Percentiles rank a stretch among this genome's conserved stretches.
These are phyloP conservation scores for Hordeum marinum DNA, from an alignment of 176 grass and related monocot genomes.

Conservation along the genomic window DNA sequence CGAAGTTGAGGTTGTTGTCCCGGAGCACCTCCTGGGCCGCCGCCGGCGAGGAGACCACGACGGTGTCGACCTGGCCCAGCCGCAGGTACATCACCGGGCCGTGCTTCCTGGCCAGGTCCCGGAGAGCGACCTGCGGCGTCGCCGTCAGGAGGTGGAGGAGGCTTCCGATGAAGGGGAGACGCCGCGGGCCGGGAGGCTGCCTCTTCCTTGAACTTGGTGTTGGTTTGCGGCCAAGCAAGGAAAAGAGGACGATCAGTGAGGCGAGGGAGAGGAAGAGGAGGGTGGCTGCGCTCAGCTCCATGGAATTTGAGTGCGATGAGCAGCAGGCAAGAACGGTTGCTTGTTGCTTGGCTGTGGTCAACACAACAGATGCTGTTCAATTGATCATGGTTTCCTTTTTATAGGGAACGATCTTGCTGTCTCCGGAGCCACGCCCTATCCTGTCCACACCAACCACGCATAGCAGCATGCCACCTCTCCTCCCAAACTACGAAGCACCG, in stretches of 20 bases:
- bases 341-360: too few species aligned
- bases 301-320: neutral
- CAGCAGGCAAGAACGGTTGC: neutral
- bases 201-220: neutral
- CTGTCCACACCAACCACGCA: too few species aligned
- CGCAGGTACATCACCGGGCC: neutral
- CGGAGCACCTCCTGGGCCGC: slow-evolving; percentile 8
- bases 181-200: neutral
- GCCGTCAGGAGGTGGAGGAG: neutral
- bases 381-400: too few species aligned
- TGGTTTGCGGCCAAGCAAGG: neutral
- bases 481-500: too few species aligned
- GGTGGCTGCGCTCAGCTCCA: neutral
- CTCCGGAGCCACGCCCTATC: too few species aligned
- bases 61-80: neutral
- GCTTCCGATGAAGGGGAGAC: neutral
- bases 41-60: neutral
- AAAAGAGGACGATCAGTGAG: neutral
- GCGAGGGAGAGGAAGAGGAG: neutral
- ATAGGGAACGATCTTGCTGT: too few species aligned
- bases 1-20: too few species aligned
- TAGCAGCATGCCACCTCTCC: too few species aligned
- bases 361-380: too few species aligned
- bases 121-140: neutral
- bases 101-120: neutral